Evolutionary conservation across 345 rosid species (phyloP), one percentile per base, ranked within the genome.

Genomic region (Pugionium dolabratum): DNA sequence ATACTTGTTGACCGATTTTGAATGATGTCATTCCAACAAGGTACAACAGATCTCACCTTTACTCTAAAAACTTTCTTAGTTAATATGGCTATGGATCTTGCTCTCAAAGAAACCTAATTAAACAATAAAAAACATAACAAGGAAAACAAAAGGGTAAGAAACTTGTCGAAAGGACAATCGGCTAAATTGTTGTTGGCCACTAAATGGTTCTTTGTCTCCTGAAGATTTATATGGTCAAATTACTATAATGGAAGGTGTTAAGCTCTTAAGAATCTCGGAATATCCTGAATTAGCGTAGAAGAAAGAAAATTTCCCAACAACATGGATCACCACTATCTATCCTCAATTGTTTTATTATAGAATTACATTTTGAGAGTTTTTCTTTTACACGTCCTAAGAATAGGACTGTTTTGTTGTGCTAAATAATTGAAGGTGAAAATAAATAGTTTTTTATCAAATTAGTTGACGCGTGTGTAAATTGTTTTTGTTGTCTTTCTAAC

Each of bases 1-100:
- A 91, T 70, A 75, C 81, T 26, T 72, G 58, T 66, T 82, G 78
- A 71, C 28, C 36, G 1, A 40, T 31, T 48, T 5, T 55, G 30
- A 33, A 39, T 63, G 64, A 63, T 54, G 70, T 39, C 44, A 55
- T 31, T 63, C 49, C 37, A 71, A 63, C 36, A 63, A 54, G 50
- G 36, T 49, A 56, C 75, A 33, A 9, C 55, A 37, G 29, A 10
- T 30, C 41, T n/a, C 39, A 28, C 26, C 5, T 33, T 43, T 31
- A 37, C 37, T 39, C 29, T 56, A 33, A 40, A 25, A 45, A 34
- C 43, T 46, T 39, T 9, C 59, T 18, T 62, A 45, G 36, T 54
- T 26, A 8, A 25, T 41, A 56, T 37, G 32, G 64, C 39, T 64
- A 33, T 72, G 53, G 64, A 64, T 40, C 32, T 55, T 63, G 30